Percentiles rank a stretch among this genome's conserved stretches.
phyloP scores from a whole-genome alignment of 2,329 filamentous ascomycete species.

The Penicillium sp. region DNA sequence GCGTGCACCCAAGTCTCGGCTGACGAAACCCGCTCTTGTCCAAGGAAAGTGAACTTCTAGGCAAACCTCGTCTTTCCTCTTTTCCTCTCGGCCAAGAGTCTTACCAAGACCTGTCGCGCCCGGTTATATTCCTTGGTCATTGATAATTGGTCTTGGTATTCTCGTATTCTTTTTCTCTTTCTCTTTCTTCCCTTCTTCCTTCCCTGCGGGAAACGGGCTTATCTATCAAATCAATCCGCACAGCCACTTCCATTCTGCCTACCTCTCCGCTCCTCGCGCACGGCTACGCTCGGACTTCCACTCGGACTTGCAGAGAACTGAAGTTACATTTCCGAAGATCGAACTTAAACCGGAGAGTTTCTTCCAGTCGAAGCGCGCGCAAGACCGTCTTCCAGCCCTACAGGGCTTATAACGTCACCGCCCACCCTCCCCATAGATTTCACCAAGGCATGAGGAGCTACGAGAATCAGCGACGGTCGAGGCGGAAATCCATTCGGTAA shows the following conservation, averaged over 20 bases:
- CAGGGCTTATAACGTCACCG: constrained; percentile 10
- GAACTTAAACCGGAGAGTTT: neutral
- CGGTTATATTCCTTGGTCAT: constrained; percentile 4
- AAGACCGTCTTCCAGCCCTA: constrained; percentile 14
- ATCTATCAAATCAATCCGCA: neutral
- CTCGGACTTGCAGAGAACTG: neutral
- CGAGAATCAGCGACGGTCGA: constrained; percentile 15
- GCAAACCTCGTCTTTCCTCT: neutral
- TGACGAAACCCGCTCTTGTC: constrained; percentile 27
- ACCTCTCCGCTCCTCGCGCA: constrained; percentile 5
- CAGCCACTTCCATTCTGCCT: neutral
- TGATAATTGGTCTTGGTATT: neutral
- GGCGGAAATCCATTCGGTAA: constrained; percentile 27
- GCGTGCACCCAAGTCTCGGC: constrained; percentile 20
- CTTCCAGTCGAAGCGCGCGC: neutral
- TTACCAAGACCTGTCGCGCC: constrained; percentile 12
- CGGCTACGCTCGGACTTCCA: neutral
- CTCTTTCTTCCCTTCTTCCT: neutral
- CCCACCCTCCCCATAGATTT: constrained; percentile 7
- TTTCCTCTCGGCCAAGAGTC: constrained; percentile 19
- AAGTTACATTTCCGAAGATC: neutral
- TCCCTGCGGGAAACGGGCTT: neutral
- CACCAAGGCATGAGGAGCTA: constrained; percentile 31
- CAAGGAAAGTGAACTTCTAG: constrained; percentile 6
- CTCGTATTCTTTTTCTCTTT: constrained; percentile 1